phyloP scores from a whole-genome alignment of 2,329 filamentous ascomycete species.

The Lecanicillium sp. region DNA sequence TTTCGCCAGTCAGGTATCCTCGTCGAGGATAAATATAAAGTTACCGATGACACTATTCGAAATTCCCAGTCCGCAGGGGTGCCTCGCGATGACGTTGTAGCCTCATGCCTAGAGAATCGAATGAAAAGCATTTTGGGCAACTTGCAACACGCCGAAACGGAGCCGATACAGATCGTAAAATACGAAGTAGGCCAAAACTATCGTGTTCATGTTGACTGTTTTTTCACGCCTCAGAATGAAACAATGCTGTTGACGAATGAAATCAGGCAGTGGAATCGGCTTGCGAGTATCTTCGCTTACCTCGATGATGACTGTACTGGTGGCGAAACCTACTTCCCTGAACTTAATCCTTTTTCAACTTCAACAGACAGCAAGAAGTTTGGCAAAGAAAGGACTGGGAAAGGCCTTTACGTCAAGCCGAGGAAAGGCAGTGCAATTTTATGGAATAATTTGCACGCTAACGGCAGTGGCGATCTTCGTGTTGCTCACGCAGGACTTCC shows the following conservation, averaged over 20 bases:
- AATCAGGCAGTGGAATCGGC: conserved; percentile 16
- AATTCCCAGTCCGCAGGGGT: no score
- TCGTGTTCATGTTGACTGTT: conserved; percentile 6
- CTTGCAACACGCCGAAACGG: conserved; percentile 10
- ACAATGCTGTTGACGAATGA: conserved; percentile 19
- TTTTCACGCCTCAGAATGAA: not conserved
- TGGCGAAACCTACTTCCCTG: conserved; percentile 38
- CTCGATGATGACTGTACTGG: conserved; percentile 33
- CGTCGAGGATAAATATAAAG: no score
- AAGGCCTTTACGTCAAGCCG: conserved; percentile 35
- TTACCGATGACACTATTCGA: no score
- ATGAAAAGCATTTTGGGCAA: conserved; percentile 14
- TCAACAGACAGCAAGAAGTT: conserved; percentile 14
- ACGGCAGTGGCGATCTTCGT: conserved; percentile 35
- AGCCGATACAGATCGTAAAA: conserved; percentile 7
- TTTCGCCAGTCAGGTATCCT: no score
- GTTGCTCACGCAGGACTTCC: conserved; percentile 38
- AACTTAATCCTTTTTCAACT: conserved; percentile 19
- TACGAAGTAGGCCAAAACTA: conserved; percentile 1
- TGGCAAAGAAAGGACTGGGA: conserved; percentile 30
- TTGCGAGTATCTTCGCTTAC: conserved; percentile 37
- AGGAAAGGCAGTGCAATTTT: conserved; percentile 38
- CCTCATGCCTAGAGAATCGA: not conserved
- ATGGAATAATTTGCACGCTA: conserved; percentile 38
- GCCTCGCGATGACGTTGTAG: not conserved